These are phyloP conservation scores for Apiospora phragmitis DNA, from an alignment of 2,329 filamentous ascomycete genomes.

Conservation along the genomic window DNA sequence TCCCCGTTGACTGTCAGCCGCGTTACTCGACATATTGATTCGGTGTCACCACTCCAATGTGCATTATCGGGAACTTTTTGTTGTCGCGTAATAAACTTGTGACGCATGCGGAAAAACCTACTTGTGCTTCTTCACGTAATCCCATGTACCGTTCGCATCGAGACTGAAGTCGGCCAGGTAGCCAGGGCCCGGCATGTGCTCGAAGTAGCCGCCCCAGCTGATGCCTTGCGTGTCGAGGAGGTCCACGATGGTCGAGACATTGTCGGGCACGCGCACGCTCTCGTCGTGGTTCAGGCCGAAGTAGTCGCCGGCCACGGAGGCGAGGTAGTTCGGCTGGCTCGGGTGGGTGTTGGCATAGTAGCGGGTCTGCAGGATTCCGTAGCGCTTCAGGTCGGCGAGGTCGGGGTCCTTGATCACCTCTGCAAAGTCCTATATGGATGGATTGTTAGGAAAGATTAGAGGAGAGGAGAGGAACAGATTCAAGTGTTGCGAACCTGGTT, in stretches of 20 bases:
- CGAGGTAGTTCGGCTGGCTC: conserved; percentile 46
- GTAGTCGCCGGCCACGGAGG: conserved; percentile 47
- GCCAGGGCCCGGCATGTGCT: conserved; percentile 45
- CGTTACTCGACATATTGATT: background rate
- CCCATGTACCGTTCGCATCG: conserved; percentile 25
- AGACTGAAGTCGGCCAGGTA: conserved; percentile 45
- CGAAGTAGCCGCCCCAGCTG: conserved; percentile 47
- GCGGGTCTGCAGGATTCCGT: conserved; percentile 44
- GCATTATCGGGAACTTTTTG: background rate
- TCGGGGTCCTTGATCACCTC: conserved; percentile 40
- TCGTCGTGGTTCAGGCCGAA: conserved; percentile 49
- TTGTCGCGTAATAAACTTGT: background rate
- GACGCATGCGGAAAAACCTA: background rate
- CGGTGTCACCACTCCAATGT: conserved; percentile 21
- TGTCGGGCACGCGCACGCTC: conserved; percentile 41
- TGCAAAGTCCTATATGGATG: conserved; percentile 40
- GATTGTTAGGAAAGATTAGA: background rate
- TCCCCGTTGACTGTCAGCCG: conserved; percentile 22
- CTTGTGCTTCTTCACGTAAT: conserved; percentile 45
- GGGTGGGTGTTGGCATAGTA: conserved; percentile 49
- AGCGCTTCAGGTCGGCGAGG: conserved; percentile 40
- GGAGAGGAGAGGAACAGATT: background rate
- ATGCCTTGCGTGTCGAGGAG: conserved; percentile 42
- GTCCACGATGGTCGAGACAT: conserved; percentile 48
- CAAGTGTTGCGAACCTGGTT: conserved; percentile 37